Conservation (phyloP, 2,329 filamentous ascomycete species). For the Lithohypha guttulata region DNA sequence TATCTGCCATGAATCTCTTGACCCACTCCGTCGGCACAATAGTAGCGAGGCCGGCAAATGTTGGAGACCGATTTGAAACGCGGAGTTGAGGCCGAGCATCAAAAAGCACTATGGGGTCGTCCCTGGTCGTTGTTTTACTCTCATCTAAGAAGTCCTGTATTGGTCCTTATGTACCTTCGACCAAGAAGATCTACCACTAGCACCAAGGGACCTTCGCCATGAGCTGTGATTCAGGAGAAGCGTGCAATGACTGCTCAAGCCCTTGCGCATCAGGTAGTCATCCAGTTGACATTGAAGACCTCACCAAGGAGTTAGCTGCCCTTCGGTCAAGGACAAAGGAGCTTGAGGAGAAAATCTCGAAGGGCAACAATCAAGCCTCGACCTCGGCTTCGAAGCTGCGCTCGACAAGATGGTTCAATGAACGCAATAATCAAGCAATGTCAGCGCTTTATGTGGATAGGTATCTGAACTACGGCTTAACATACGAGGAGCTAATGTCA, state of each 20-base stretch:
- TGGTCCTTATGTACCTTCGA: too few species aligned
- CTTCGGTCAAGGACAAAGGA: conserved; percentile 30
- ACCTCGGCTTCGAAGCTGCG: conserved; percentile 26
- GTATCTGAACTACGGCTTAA: conserved; percentile 42
- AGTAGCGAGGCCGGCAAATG: too few species aligned
- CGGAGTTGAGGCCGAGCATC: too few species aligned
- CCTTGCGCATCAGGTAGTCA: conserved; percentile 1
- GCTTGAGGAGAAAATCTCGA: conserved; percentile 26
- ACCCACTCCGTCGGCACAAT: too few species aligned
- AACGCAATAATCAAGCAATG: conserved; percentile 33
- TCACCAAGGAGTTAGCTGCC: conserved; percentile 30
- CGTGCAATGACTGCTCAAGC: conserved; percentile 6
- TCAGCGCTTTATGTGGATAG: conserved; percentile 41
- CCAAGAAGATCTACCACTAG: too few species aligned
- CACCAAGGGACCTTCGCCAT: background rate
- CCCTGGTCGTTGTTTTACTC: too few species aligned
- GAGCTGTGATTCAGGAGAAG: conserved; percentile 1
- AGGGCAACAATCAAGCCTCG: conserved; percentile 7
- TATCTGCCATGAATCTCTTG: too few species aligned
- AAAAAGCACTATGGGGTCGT: too few species aligned
- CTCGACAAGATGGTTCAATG: conserved; percentile 37
- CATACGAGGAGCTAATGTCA: conserved; percentile 39
- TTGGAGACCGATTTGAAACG: too few species aligned
- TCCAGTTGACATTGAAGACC: conserved; percentile 28
- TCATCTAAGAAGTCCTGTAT: too few species aligned